Evolutionary conservation across 129 eudicot species (phyloP), one percentile per base, ranked within the genome.

Genomic region (Apium graveolens): DNA sequence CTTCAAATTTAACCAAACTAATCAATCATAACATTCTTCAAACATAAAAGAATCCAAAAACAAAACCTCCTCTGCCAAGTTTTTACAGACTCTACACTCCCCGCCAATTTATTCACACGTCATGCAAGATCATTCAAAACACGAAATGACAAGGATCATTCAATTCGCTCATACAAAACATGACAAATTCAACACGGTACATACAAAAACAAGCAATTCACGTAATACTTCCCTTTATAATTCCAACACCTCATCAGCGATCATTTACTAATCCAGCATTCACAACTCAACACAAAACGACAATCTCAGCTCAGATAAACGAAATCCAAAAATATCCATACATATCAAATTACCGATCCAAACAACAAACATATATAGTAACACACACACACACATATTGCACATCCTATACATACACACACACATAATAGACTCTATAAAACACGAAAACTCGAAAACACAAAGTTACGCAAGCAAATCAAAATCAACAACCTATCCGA

Each of bases 401-500:
- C 2, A 24, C 13, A 53, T 55, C 9, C 65, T 7, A 55, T 55
- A 55, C 2, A 55, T 10, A 51, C 11, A 53, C 63, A 53, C 27
- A 53, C 63, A 53, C 27, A n/a, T n/a, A n/a, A n/a, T n/a, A n/a
- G n/a, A n/a, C n/a, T n/a, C n/a, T n/a, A n/a, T 18, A 9, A 24
- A 2, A 53, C 63, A 53, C 27, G 63, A 20, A 49, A 53, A 53
- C 3, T 21, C 31, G 14, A 57, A 57, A 55, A 55, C 27, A 57
- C 5, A n/a, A 26, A 57, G n/a, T 57, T n/a, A n/a, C 31, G n/a
- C 13, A 57, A 10, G n/a, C 3, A 24, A 11, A 24, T 16, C 7
- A 1, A 17, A 49, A 49, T 3, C 7, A 4, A 48, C 29, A 10
- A 90, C 98, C 97, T 88, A 42, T 93, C 97, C 35, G 93, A 89